Percentiles rank a stretch among this genome's conserved stretches.
Conservation (phyloP, 371 early-diverging fungal genomes). For the Zychaea mexicana region DNA sequence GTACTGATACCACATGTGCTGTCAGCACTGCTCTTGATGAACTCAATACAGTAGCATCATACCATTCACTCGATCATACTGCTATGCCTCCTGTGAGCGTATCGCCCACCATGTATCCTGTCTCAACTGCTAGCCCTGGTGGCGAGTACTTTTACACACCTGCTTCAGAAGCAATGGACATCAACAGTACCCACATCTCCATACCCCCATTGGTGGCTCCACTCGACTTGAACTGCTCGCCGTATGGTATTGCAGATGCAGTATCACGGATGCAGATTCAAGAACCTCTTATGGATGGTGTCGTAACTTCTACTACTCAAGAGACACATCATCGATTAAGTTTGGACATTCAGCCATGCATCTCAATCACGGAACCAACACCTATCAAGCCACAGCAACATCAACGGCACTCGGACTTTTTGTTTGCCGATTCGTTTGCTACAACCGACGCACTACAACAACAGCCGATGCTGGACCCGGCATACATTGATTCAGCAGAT, state of each 20-base stretch:
- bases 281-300: neutral
- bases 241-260: neutral
- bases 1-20: neutral
- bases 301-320: neutral
- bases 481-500: conserved; percentile 1
- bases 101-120: neutral
- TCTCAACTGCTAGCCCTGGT: neutral
- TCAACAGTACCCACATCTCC: neutral
- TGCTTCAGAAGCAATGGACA: neutral
- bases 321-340: conserved; percentile 11
- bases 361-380: conserved; percentile 28
- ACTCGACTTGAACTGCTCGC: neutral
- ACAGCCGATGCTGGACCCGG: conserved; percentile 3
- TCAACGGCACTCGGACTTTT: conserved; percentile 12
- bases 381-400: conserved; percentile 13
- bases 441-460: conserved; percentile 3
- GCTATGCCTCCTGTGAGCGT: neutral
- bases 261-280: neutral
- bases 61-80: conserved; percentile 2
- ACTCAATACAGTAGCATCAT: neutral
- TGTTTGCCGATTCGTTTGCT: conserved; percentile 18
- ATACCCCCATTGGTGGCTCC: neutral
- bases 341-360: conserved; percentile 27
- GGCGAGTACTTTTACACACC: conserved; percentile 1
- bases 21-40: neutral